A percentile compares a stretch with the other conserved stretches of the same genome.
Evolutionary conservation across 108 stramenopile species (phyloP).

Genomic region (Mediolabrus comicus): DNA sequence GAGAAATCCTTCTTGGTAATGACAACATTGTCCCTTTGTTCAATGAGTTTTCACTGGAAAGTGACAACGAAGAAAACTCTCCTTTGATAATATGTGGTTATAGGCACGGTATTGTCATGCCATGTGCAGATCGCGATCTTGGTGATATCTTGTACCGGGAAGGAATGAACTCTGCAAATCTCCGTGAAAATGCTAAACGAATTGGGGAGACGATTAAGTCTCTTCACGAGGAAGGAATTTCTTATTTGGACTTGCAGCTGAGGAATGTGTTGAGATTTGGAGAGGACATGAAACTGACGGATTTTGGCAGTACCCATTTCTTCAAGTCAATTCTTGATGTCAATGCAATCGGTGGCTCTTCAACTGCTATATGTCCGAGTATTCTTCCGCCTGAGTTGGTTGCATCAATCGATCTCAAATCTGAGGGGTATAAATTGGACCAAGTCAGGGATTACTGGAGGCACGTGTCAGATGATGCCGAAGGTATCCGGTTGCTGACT

Average conservation of each 20-base stretch:
- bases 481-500: constrained; percentile 12
- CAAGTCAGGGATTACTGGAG: constrained; percentile 25
- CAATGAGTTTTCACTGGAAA: constrained; percentile 31
- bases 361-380: constrained; percentile 54
- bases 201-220: constrained; percentile 50
- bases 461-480: constrained; percentile 28
- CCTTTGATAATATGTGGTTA: constrained; percentile 42
- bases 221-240: constrained; percentile 60
- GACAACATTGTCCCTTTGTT: constrained; percentile 41
- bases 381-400: constrained; percentile 46
- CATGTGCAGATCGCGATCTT: constrained; percentile 55
- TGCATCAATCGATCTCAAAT: constrained; percentile 13
- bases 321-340: constrained; percentile 45
- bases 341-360: constrained; percentile 39
- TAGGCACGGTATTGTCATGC: constrained; percentile 67
- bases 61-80: constrained; percentile 40
- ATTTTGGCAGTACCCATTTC: constrained; percentile 52
- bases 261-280: constrained; percentile 30
- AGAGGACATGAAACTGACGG: constrained; percentile 18
- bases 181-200: constrained; percentile 34
- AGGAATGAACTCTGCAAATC: constrained; percentile 6
- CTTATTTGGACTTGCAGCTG: constrained; percentile 17
- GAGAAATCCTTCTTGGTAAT: constrained; percentile 35
- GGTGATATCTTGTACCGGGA: constrained; percentile 40
- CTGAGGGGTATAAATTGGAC: constrained; percentile 7